Conservation (phyloP, 208 protist genomes). For the Trichomonas gallinae region DNA sequence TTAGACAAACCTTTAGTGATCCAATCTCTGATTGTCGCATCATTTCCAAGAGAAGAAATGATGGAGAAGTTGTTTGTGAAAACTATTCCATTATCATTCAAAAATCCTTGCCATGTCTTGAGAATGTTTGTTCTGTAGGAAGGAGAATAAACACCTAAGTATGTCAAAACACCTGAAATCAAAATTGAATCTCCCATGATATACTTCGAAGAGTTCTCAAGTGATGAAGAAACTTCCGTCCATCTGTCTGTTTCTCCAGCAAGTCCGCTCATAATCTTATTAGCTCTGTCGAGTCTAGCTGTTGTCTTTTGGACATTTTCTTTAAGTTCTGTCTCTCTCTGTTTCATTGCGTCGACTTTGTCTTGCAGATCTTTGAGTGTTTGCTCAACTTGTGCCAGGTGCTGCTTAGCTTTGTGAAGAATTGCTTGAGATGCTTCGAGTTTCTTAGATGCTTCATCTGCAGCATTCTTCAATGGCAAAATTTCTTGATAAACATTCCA, state of each 20-base stretch:
- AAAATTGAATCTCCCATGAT: conserved; percentile 86
- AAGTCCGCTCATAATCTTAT: conserved; percentile 79
- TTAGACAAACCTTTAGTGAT: conserved; percentile 89
- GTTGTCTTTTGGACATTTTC: conserved; percentile 26
- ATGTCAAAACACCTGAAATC: conserved; percentile 81
- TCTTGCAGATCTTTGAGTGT: conserved; percentile 69
- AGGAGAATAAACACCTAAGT: conserved; percentile 89
- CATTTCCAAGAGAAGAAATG: conserved; percentile 65
- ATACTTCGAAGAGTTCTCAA: neutral
- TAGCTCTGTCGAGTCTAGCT: conserved; percentile 48
- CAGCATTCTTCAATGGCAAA: conserved; percentile 75
- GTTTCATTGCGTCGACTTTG: conserved; percentile 76
- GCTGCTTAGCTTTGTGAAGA: conserved; percentile 32
- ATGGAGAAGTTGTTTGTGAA: conserved; percentile 67
- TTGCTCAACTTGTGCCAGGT: conserved; percentile 65
- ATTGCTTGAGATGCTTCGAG: conserved; percentile 22
- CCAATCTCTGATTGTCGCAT: conserved; percentile 71
- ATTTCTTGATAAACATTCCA: conserved; percentile 83
- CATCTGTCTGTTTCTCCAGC: conserved; percentile 79
- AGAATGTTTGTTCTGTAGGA: conserved; percentile 72
- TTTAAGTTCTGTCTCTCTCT: conserved; percentile 53
- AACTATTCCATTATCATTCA: conserved; percentile 67
- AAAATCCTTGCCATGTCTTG: conserved; percentile 65
- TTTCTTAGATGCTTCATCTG: conserved; percentile 69
- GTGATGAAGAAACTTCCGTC: conserved; percentile 56